Base-by-base conservation (phyloP, 257 asterid species). In the Craterostigma plantagineum region DNA sequence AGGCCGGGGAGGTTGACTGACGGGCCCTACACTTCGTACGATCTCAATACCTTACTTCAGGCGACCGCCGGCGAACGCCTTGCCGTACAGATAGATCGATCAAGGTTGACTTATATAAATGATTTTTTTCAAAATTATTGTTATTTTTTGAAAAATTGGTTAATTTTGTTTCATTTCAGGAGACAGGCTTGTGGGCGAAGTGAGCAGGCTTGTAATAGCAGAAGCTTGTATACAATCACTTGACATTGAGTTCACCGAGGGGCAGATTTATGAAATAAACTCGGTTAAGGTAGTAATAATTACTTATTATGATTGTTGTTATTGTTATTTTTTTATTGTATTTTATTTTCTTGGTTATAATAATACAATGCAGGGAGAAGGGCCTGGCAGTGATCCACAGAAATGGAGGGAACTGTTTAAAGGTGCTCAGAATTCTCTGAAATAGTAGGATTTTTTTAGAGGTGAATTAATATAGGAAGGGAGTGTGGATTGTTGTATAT, bases 51-150 rank as follows among this genome's bases (percentile, higher is more conserved):
- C 34, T 68, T 86, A 36, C 83, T 81, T 63, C 71, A 86, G 73
- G 92, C 97, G 39, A 81, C 97, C 35, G 85, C 94, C 58, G 97
- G 97, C n/a, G 90, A 86, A 65, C 82, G 95, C 18, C 91, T 93
- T 30, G 94, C 97, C 47, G 93, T 86, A 55, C 46, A 81, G 49
- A 54, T 86, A 45, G 95, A 64, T n/a, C n/a, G n/a, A n/a, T 48
- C 94, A 86, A 86, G 97, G 97, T 86, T 68, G 8, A 34, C 34
- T 7, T 12, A 14, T 23, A 23, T 23, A 23, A 2, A 23, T 23
- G 2, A 23, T 23, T 2, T n/a, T n/a, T n/a, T n/a, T n/a, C n/a
- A n/a, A n/a, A n/a, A n/a, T n/a, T n/a, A n/a, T n/a, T n/a, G 11
- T 43, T 36, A 10, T 30, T 9, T 37, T 17, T n/a, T n/a, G n/a